Base-by-base conservation (phyloP, 1,284 basidiomycete species). In the Caloboletus inedulis region DNA sequence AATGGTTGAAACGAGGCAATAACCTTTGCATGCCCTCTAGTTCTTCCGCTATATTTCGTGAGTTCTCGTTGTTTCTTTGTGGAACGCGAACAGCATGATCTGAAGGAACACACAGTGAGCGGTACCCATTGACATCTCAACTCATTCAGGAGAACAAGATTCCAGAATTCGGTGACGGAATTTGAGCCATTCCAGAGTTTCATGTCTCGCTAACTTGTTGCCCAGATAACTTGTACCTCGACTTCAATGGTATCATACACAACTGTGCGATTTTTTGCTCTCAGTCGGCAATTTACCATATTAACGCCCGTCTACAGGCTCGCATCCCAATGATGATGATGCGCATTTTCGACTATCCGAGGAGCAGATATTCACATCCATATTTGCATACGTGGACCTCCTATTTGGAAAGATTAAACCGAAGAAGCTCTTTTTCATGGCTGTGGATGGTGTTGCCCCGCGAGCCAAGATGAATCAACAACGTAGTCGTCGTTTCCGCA, bases 391-490 rank as follows among this genome's bases (percentile, higher is more conserved):
- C 74, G 94, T 99, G 59, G 95, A 99, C 73, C 91, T 94, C 67
- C 78, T 99, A 18, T 99, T 99, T 71, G 82, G 88, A 46, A 98
- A 96, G 77, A 98, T 99, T 62, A 98, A 95, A 71, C 97, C 97
- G 1, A 89, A 92, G 77, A 98, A 98, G 69, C 75, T 95, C 7
- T 94, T 95, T 69, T 98, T 96, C 73, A 95, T 99, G 87, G 97
- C 97, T 27, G 87, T 99, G 44, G 97, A 99, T 70, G 97, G 97
- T 55, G 95, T 98, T 14, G 97, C 97, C 0, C 97, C 97, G 3
- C 81, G 97, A 52, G 97, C 97, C 44, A 99, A 99, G 81, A 98
- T 99, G 97, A 99, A 99, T 71, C 96, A 99, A 70, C 97, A 99
- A 70, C 86, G 94, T 34, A 89, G 89, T 65, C 79, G 97, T 48